Conservation (phyloP, 257 asterid species). For the Fraxinus americana region DNA sequence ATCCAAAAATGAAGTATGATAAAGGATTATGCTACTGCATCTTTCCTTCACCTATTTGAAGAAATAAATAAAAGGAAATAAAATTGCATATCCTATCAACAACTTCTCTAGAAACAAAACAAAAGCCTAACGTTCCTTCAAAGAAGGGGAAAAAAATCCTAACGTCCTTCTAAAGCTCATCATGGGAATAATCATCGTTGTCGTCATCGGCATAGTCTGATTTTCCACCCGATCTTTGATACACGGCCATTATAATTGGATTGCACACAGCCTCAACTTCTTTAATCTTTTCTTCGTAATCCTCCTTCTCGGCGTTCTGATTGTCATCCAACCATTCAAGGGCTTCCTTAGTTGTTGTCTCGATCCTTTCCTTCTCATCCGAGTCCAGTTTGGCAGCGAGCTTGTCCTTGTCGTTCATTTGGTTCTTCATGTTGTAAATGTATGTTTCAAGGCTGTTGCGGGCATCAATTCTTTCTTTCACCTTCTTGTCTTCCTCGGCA, state of each 20-base stretch:
- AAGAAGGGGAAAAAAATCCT: constrained; percentile 5
- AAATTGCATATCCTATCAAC: background rate
- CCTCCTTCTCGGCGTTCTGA: constrained; percentile 77
- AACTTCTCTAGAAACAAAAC: constrained; percentile 3
- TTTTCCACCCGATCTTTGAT: constrained; percentile 57
- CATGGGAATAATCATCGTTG: constrained; percentile 60
- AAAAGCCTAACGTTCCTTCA: background rate
- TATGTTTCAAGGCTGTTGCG: constrained; percentile 76
- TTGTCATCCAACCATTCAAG: constrained; percentile 85
- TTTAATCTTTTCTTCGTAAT: constrained; percentile 71
- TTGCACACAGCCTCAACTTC: constrained; percentile 82
- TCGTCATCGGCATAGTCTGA: constrained; percentile 16
- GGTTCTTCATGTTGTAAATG: constrained; percentile 81
- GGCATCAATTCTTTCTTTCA: constrained; percentile 53
- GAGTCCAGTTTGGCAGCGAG: constrained; percentile 68
- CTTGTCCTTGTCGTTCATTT: constrained; percentile 79
- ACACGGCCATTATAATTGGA: constrained; percentile 69
- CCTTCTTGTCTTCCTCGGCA: constrained; percentile 60
- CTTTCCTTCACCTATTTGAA: background rate
- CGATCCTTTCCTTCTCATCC: constrained; percentile 76
- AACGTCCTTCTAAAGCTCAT: constrained; percentile 52
- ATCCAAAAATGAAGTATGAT: no score
- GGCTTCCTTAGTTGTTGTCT: constrained; percentile 71
- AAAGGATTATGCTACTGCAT: no score
- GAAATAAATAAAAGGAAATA: constrained; percentile 1